Evolutionary conservation across 306 rosid species (phyloP).

Genomic region (Rosa chinensis): DNA sequence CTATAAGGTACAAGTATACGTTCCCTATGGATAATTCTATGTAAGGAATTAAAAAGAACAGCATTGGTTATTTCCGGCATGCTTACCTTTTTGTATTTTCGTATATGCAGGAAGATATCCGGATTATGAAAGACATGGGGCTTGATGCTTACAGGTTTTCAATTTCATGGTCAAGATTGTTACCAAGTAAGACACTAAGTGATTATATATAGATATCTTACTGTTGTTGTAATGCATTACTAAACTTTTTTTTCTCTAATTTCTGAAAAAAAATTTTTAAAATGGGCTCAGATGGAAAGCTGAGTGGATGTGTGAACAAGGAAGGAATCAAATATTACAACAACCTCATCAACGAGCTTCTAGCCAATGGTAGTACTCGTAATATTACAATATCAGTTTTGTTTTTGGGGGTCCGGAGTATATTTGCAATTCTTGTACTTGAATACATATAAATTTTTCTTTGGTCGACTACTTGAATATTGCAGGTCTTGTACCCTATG

Average conservation of each 20-base stretch:
- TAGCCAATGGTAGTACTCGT: not conserved
- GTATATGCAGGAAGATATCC: conserved; percentile 9
- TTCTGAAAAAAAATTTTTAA: not conserved
- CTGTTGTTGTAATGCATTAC: not conserved
- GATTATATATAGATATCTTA: not conserved
- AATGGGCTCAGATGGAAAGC: not conserved
- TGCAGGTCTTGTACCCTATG: conserved; percentile 6
- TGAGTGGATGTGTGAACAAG: not conserved
- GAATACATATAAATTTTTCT: not conserved
- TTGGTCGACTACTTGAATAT: not conserved
- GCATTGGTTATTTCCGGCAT: not conserved
- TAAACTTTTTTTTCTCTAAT: not conserved
- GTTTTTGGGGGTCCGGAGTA: not conserved
- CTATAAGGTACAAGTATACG: conserved; percentile 1
- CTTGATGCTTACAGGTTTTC: conserved; percentile 19
- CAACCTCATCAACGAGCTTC: conserved; percentile 1
- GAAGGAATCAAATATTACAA: conserved; percentile 7
- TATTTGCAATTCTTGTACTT: not conserved
- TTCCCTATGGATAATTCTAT: not conserved
- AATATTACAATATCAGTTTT: not conserved
- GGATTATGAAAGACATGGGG: not conserved
- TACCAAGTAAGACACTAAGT: conserved; percentile 11
- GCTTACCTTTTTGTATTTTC: not conserved
- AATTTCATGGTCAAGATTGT: conserved; percentile 20
- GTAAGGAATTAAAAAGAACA: not conserved